phyloP scores from a whole-genome alignment of 2,329 filamentous ascomycete species.

The Cladophialophora yegresii region DNA sequence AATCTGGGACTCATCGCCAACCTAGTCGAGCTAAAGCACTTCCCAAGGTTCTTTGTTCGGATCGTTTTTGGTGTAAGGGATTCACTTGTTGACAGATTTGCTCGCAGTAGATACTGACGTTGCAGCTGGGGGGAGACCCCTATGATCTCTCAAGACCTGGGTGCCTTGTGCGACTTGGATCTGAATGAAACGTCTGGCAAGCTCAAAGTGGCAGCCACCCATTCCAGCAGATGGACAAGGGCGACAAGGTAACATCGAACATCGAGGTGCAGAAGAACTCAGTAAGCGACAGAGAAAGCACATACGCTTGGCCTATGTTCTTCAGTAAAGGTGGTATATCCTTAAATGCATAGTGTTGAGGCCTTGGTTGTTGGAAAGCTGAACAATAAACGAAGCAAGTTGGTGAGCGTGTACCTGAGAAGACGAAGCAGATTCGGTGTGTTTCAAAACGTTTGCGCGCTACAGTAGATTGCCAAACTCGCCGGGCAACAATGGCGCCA shows the following conservation, averaged over 20 bases:
- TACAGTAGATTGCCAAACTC: background rate
- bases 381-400: background rate
- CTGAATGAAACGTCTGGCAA: background rate
- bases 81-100: background rate
- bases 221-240: background rate
- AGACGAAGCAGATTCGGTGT: background rate
- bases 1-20: background rate
- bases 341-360: background rate
- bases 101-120: background rate
- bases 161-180: background rate
- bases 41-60: background rate
- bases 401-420: background rate
- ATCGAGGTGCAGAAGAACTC: background rate
- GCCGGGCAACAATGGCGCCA: background rate
- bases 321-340: background rate
- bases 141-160: background rate
- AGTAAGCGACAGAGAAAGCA: background rate
- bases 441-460: background rate
- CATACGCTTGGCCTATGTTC: background rate
- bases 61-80: background rate
- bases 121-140: background rate
- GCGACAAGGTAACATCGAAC: background rate
- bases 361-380: background rate
- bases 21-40: background rate
- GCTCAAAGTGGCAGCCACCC: background rate